Evolutionary conservation across 805 yeast genomes (phyloP).

Genomic region (Schizosaccharomyces octosporus): DNA sequence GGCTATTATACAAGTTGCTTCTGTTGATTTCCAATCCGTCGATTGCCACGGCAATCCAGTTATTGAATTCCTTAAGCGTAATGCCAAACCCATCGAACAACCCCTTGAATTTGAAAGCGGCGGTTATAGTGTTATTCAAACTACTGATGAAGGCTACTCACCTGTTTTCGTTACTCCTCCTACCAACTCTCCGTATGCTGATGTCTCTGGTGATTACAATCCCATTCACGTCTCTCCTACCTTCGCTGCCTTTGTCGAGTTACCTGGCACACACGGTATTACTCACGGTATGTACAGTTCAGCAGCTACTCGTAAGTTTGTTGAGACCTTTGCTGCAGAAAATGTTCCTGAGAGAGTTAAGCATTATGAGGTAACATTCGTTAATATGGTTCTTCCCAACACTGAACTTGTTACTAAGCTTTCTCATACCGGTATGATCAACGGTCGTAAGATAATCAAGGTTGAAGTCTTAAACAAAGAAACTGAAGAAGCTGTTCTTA

Average conservation of each 20-base stretch:
- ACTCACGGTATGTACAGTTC: conserved; percentile 98
- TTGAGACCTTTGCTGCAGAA: conserved; percentile 96
- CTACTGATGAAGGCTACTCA: conserved; percentile 20
- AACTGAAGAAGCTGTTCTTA: conserved; percentile 50
- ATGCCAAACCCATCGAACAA: conserved; percentile 84
- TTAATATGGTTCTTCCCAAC: conserved; percentile 94
- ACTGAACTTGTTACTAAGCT: conserved; percentile 65
- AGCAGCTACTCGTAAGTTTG: conserved; percentile 81
- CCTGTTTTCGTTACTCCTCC: conserved; percentile 50
- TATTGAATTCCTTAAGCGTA: conserved; percentile 70
- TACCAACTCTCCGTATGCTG: conserved; percentile 88
- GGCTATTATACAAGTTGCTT: conserved; percentile 64
- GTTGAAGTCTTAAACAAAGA: conserved; percentile 69
- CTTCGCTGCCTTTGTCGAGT: conserved; percentile 72
- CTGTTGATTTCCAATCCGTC: conserved; percentile 70
- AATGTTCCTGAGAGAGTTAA: conserved; percentile 87
- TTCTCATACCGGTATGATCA: conserved; percentile 95
- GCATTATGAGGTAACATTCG: conserved; percentile 73
- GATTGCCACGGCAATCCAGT: conserved; percentile 94
- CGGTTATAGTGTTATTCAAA: conserved; percentile 36
- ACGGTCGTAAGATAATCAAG: conserved; percentile 91
- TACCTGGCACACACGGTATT: conserved; percentile 65
- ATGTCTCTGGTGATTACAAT: conserved; percentile 92
- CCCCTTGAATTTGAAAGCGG: conserved; percentile 64
- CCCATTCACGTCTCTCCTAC: conserved; percentile 95